Percentiles rank a stretch among this genome's conserved stretches.
phyloP scores from a whole-genome alignment of 2,329 filamentous ascomycete genomes.

The Clonostachys chloroleuca region DNA sequence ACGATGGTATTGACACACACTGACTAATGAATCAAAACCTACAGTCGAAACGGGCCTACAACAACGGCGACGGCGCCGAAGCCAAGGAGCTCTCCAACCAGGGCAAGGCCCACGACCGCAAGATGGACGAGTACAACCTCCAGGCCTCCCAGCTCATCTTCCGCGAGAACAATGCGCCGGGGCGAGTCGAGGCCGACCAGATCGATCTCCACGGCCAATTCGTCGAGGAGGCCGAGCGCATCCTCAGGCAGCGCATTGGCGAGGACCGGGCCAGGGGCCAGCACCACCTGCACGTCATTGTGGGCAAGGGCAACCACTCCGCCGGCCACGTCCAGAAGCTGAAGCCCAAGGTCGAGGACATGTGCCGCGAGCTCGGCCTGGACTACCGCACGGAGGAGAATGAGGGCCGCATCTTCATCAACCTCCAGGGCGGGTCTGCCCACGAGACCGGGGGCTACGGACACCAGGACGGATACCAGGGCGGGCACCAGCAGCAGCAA shows the following conservation, averaged over 20 bases:
- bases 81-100: slow-evolving; percentile 83
- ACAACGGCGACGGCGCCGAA: slow-evolving; percentile 73
- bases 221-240: slow-evolving; percentile 90
- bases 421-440: slow-evolving; percentile 70
- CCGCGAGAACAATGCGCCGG: slow-evolving; percentile 83
- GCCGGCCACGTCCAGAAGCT: slow-evolving; percentile 82
- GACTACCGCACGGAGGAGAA: slow-evolving; percentile 86
- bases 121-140: slow-evolving; percentile 85
- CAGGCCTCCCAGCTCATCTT: slow-evolving; percentile 95
- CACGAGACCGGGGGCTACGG: slow-evolving; percentile 34
- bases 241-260: slow-evolving; percentile 80
- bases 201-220: slow-evolving; percentile 95
- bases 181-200: slow-evolving; percentile 71
- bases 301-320: slow-evolving; percentile 92
- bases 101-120: slow-evolving; percentile 76
- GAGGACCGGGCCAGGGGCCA: slow-evolving; percentile 71
- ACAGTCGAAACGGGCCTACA: slow-evolving; percentile 75
- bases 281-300: slow-evolving; percentile 86
- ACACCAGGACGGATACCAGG: slow-evolving; percentile 18
- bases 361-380: slow-evolving; percentile 79
- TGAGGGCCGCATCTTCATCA: slow-evolving; percentile 82
- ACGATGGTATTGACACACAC: neutral
- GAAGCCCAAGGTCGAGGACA: slow-evolving; percentile 87
- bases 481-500: slow-evolving; percentile 20
- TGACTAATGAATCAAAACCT: neutral